phyloP scores from a whole-genome alignment of 2,329 filamentous ascomycete species.

The Hypoxylon sp. region DNA sequence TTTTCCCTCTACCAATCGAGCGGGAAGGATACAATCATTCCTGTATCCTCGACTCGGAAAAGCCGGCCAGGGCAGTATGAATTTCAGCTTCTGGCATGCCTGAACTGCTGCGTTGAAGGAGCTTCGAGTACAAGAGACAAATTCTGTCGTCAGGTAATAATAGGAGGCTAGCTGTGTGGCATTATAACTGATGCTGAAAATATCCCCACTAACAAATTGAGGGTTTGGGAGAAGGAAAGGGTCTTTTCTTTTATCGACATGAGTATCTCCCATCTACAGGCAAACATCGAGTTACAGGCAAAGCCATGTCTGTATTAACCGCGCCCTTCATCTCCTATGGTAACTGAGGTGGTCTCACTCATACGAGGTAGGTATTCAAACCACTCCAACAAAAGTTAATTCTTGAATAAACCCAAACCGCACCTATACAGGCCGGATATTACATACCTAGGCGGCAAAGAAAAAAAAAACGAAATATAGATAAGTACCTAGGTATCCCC shows the following conservation, averaged over 20 bases:
- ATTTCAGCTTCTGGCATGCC: background rate
- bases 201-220: too few relatives aligned
- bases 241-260: too few relatives aligned
- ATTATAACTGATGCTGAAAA: too few relatives aligned
- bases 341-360: background rate
- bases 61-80: too few relatives aligned
- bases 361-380: background rate
- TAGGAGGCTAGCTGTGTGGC: background rate
- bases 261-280: too few relatives aligned
- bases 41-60: too few relatives aligned
- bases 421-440: conserved; percentile 9
- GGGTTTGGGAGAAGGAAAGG: too few relatives aligned
- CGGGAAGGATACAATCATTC: too few relatives aligned
- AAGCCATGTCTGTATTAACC: background rate
- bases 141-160: background rate
- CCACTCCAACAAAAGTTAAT: background rate
- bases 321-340: too few relatives aligned
- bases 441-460: too few relatives aligned
- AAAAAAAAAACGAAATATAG: conserved; percentile 4
- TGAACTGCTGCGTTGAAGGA: background rate
- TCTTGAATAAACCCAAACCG: conserved; percentile 13
- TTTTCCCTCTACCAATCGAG: background rate
- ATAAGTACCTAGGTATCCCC: conserved; percentile 7
- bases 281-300: too few relatives aligned
- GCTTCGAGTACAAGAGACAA: background rate